Base-by-base conservation (phyloP, 2,329 filamentous ascomycete species). In the Paracoccidioides brasiliensis region DNA sequence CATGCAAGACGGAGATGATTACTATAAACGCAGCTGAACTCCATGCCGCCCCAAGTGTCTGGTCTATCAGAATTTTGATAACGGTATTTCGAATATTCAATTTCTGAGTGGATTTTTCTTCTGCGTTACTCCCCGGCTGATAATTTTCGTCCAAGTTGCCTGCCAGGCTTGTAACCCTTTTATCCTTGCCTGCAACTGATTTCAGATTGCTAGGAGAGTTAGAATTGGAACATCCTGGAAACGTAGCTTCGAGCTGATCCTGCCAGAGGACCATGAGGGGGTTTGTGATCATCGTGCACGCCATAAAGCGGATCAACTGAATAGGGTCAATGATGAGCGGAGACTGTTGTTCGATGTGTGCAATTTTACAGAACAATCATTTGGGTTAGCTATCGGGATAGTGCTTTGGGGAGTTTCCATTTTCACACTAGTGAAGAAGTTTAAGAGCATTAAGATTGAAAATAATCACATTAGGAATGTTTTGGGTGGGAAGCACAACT, bases 251-350 rank as follows among this genome's bases (percentile, higher is more conserved):
- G 35, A 82, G 72, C 35, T 73, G 73, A 55, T 77, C 73, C 61
- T 82, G 78, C 80, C 80, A 83, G 55, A 78, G 67, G 61, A 78
- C 81, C 59, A 80, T 81, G 52, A 80, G 75, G 5, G 80, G 80
- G 1, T 78, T 74, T 4, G 76, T 76, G 44, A 82, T 66, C 55
- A 82, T 65, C 2, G 78, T 72, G 53, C 79, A 73, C 41, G 75
- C 69, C 42, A 79, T 73, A 66, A 82, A 83, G 59, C 78, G 79
- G 22, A 78, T 63, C 44, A 82, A 70, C 33, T 76, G 73, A 35
- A 70, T 58, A 0, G 72, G 52, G 56, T 82, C 77, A 52, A 82
- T 68, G 40, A 66, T 60, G 49, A 79, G 72, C 7, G 74, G 69
- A 54, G 59, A 66, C 72, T 75, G 56, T 46, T 57, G 38, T 45